Conservation (phyloP, 352 stramenopile genomes). For the Phytophthora nicotianae region DNA sequence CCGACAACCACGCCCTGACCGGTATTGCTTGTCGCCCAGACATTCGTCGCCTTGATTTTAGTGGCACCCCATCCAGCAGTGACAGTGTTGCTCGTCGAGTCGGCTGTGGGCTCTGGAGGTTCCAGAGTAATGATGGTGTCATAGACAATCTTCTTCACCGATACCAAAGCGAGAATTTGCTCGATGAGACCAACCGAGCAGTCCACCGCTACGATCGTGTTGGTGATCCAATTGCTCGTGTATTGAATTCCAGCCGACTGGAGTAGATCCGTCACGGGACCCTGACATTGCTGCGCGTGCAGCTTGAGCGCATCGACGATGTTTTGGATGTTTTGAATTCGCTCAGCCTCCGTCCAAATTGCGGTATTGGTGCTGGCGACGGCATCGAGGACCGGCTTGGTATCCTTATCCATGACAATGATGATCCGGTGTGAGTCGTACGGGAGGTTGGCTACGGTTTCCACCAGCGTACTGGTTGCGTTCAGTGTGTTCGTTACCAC, state of each 20-base stretch:
- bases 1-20: slow-evolving; percentile 43
- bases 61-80: slow-evolving; percentile 36
- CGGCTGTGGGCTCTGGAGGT: slow-evolving; percentile 14
- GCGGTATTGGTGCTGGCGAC: slow-evolving; percentile 15
- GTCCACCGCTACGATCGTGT: slow-evolving; percentile 42
- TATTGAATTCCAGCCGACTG: not conserved
- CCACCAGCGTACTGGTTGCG: too few species aligned
- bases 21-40: slow-evolving; percentile 36
- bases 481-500: not conserved
- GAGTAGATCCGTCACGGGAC: slow-evolving; percentile 22
- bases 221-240: slow-evolving; percentile 43
- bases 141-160: slow-evolving; percentile 37
- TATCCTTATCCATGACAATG: slow-evolving; percentile 23
- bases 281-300: slow-evolving; percentile 13
- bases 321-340: slow-evolving; percentile 23
- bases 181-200: slow-evolving; percentile 23
- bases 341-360: slow-evolving; percentile 25
- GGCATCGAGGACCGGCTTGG: slow-evolving; percentile 7
- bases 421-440: slow-evolving; percentile 20
- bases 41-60: slow-evolving; percentile 42
- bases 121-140: slow-evolving; percentile 30
- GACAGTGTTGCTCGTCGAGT: slow-evolving; percentile 28
- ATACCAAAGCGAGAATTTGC: slow-evolving; percentile 19
- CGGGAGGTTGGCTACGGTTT: slow-evolving; percentile 5
- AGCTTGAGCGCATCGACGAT: slow-evolving; percentile 29